Evolutionary conservation across 805 yeast genomes (phyloP), one percentile per base, ranked within the genome.

Genomic region (Nakazawaea anatomiae): DNA sequence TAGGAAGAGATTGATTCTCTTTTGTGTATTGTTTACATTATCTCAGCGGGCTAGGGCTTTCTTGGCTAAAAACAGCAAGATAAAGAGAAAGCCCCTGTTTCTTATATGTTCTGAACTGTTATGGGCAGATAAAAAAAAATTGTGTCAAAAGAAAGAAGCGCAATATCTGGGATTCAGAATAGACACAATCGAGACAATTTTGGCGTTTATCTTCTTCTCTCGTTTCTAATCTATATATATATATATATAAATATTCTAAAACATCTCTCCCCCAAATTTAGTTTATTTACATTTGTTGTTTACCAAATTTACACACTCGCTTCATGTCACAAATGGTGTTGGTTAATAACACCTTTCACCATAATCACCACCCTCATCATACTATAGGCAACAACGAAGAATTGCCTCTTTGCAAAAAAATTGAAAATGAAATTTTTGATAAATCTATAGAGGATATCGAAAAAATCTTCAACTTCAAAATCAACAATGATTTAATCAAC

Each of bases 391-490:
- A 5, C 30, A 40, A 18, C 30, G 18, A 43, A n/a, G 14, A 18
- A n/a, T n/a, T 31, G 9, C 29, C 46, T 3, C 36, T 44, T 12
- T 12, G 41, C 14, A 34, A 41, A 30, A 51, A 46, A 39, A 42
- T 51, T 28, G 42, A 51, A 39, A 38, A 39, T 38, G 53, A 51
- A 42, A 51, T 51, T n/a, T 51, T 51, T 25, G 50, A 51, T 34
- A 51, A 51, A 39, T 42, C 50, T 6, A 51, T 51, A 5, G 53
- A 51, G 39, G 53, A 51, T 38, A 51, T 51, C 25, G 53, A 51
- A 39, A 51, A 39, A 34, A 38, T 51, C 5, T 51, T 51, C 47
- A 51, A 51, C 31, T 51, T 51, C 38, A 51, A 51, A 31, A 51
- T 51, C 12, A 46, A 46, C 12, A 38, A 28, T 10, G 27, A 29